Conservation (phyloP, 306 rosid species). For the Cucurbita argyrosperma region DNA sequence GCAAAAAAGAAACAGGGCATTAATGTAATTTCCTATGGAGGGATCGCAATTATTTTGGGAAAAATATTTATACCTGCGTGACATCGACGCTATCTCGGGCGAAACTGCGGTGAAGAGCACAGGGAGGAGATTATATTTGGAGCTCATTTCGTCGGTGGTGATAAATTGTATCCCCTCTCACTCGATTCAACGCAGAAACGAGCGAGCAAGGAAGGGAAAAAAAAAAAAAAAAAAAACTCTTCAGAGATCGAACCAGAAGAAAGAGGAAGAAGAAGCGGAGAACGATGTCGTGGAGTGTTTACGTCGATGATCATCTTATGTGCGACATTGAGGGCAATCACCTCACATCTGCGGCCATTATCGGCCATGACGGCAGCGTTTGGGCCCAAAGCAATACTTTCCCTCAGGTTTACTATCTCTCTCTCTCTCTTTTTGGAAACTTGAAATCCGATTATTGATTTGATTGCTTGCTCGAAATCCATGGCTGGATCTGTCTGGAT, state of each 20-base stretch:
- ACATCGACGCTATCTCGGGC: slow-evolving; percentile 7
- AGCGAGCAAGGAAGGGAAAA: too few species aligned
- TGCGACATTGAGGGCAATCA: slow-evolving; percentile 51
- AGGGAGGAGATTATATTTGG: not conserved
- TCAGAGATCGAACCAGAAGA: not conserved
- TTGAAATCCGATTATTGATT: not conserved
- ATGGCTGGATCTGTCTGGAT: not conserved
- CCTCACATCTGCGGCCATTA: slow-evolving; percentile 41
- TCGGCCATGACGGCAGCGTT: slow-evolving; percentile 59
- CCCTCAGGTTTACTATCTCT: slow-evolving; percentile 32
- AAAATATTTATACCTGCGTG: slow-evolving; percentile 4
- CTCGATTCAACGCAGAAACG: not conserved
- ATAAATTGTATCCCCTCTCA: not conserved
- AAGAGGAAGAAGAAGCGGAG: not conserved
- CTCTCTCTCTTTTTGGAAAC: not conserved
- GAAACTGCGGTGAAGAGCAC: not conserved
- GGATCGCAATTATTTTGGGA: not conserved
- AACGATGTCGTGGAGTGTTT: slow-evolving; percentile 64
- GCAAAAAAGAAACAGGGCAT: not conserved
- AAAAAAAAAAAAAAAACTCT: not conserved
- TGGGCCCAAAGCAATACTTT: slow-evolving; percentile 55
- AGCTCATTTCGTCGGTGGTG: not conserved
- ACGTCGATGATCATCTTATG: slow-evolving; percentile 58
- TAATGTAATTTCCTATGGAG: not conserved
- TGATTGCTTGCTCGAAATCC: not conserved